Evolutionary conservation across 1,284 basidiomycete species (phyloP).

Genomic region (Ceratobasidium sp.): DNA sequence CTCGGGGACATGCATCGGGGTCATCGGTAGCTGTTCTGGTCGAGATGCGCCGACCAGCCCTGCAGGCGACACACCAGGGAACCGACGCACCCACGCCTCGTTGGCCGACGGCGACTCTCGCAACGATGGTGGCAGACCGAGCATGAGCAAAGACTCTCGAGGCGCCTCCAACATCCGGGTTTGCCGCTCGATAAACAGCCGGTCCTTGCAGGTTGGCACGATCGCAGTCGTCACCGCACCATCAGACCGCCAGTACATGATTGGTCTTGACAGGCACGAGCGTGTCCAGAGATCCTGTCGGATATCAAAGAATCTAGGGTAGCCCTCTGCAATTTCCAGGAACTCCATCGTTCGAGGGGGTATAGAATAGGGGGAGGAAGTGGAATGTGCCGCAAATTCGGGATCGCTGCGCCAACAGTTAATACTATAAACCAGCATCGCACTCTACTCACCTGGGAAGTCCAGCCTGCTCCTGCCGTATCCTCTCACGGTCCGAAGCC

Average conservation of each 20-base stretch:
- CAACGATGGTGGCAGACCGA: constrained; percentile 81
- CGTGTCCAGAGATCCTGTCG: constrained; percentile 70
- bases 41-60: constrained; percentile 81
- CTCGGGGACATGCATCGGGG: constrained; percentile 93
- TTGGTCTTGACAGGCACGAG: constrained; percentile 83
- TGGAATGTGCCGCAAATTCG: constrained; percentile 63
- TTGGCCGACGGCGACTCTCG: constrained; percentile 71
- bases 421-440: constrained; percentile 45
- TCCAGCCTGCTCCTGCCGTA: constrained; percentile 59
- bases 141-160: constrained; percentile 79
- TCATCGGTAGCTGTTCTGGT: constrained; percentile 79
- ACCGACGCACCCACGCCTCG: constrained; percentile 61
- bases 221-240: constrained; percentile 88
- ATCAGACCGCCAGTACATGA: constrained; percentile 84
- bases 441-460: constrained; percentile 61
- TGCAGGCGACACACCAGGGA: constrained; percentile 71
- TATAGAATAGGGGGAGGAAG: constrained; percentile 54
- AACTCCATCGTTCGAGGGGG: constrained; percentile 56
- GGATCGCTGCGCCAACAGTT: constrained; percentile 61
- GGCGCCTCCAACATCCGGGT: constrained; percentile 68
- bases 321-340: constrained; percentile 58
- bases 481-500: constrained; percentile 62
- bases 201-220: constrained; percentile 76
- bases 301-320: constrained; percentile 72
- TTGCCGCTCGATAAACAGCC: constrained; percentile 82